These are phyloP conservation scores for Schrenkiella parvula DNA, from an alignment of 345 rosid species.

Conservation along the genomic window DNA sequence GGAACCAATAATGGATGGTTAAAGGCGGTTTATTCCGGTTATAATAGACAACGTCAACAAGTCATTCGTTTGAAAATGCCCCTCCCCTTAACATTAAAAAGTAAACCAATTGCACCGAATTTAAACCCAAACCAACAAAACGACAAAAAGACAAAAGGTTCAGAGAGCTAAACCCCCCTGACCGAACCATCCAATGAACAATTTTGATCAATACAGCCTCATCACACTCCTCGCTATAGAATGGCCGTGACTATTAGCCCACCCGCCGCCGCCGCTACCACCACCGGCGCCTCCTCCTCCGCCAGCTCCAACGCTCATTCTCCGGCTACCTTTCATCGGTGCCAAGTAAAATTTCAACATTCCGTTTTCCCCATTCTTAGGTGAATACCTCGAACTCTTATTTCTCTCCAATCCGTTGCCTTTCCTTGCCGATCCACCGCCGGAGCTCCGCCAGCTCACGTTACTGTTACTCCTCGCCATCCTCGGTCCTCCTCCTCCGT, in stretches of 20 bases:
- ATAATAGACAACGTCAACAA: constrained; percentile 14
- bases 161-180: constrained; percentile 17
- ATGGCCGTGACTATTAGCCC: constrained; percentile 70
- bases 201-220: constrained; percentile 65
- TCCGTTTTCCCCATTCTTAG: constrained; percentile 67
- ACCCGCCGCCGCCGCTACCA: constrained; percentile 31
- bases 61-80: constrained; percentile 14
- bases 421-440: constrained; percentile 54
- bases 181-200: constrained; percentile 29
- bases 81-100: constrained; percentile 25
- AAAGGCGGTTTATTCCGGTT: constrained; percentile 32
- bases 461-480: constrained; percentile 90
- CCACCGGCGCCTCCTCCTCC: constrained; percentile 32
- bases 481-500: constrained; percentile 62
- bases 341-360: constrained; percentile 76
- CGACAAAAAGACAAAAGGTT: background rate
- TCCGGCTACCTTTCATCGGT: constrained; percentile 59
- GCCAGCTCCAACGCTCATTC: constrained; percentile 7
- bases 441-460: constrained; percentile 83
- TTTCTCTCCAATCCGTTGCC: constrained; percentile 60
- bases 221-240: constrained; percentile 82
- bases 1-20: background rate
- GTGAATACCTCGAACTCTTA: constrained; percentile 81
- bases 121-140: constrained; percentile 28
- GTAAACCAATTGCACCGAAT: constrained; percentile 32